These are phyloP conservation scores for Yamadazyma sp. DNA, from an alignment of 805 yeast species.

Conservation along the genomic window DNA sequence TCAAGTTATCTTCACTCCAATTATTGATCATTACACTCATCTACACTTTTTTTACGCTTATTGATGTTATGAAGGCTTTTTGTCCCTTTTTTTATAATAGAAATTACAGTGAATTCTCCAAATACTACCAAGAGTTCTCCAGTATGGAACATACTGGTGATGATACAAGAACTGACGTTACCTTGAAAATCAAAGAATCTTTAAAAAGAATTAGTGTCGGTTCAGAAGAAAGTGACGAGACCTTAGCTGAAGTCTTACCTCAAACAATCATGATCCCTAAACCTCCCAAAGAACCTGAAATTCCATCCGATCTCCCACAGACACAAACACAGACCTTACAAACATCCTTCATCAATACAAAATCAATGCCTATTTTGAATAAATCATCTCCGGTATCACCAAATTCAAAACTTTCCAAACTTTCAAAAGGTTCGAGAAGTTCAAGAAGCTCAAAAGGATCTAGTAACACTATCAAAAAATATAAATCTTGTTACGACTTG, in stretches of 20 bases:
- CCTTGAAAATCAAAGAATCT: conserved; percentile 5
- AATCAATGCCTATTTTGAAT: conserved; percentile 5
- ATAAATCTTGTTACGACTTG: conserved; percentile 21
- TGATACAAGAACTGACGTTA: conserved; percentile 9
- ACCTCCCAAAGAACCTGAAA: no score
- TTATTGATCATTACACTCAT: conserved; percentile 5
- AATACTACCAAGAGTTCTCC: conserved; percentile 10
- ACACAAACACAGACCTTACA: conserved; percentile 4
- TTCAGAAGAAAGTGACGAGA: conserved; percentile 5
- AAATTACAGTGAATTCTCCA: conserved; percentile 7
- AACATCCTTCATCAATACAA: no score
- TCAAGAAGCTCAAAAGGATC: no score
- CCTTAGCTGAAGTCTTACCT: conserved; percentile 11
- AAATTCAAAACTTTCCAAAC: no score
- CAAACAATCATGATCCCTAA: no score
- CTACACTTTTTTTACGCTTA: conserved; percentile 1
- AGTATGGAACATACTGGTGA: conserved; percentile 8
- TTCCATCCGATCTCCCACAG: no score
- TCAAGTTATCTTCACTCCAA: conserved; percentile 4
- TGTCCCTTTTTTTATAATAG: conserved; percentile 9
- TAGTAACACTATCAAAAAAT: conserved; percentile 10
- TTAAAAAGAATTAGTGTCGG: conserved; percentile 1
- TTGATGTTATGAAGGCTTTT: conserved; percentile 6
- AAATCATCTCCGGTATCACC: background rate
- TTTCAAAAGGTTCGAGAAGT: no score